Conservation (phyloP, 2,329 filamentous ascomycete genomes). For the Xylaria sp. region DNA sequence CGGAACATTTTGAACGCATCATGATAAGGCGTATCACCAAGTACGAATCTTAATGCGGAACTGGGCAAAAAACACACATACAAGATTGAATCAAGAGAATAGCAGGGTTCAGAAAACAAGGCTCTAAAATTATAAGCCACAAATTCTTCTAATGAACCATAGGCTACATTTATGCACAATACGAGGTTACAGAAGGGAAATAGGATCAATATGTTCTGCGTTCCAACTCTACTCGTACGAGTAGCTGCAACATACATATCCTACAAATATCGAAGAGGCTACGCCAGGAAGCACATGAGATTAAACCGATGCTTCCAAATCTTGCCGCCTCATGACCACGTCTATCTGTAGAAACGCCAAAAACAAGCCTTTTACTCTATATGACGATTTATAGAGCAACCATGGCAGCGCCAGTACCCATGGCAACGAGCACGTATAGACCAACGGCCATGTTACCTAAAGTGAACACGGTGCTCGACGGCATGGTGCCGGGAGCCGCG, state of each 20-base stretch:
- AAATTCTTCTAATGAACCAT: not conserved
- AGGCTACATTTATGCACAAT: constrained; percentile 16
- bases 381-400: constrained; percentile 59
- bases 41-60: not conserved
- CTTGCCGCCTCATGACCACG: constrained; percentile 22
- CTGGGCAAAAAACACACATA: not conserved
- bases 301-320: constrained; percentile 21
- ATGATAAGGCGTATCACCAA: too few species aligned
- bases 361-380: not conserved
- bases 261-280: constrained; percentile 38
- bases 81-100: not conserved
- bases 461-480: constrained; percentile 53
- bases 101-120: too few species aligned
- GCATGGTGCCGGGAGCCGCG: constrained; percentile 51
- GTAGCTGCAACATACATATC: constrained; percentile 39
- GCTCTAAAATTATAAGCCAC: not conserved
- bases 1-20: too few species aligned
- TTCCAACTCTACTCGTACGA: constrained; percentile 30
- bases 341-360: constrained; percentile 34
- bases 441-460: constrained; percentile 62
- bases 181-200: not conserved
- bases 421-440: constrained; percentile 63
- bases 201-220: constrained; percentile 17
- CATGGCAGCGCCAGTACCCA: constrained; percentile 64
- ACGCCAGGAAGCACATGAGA: constrained; percentile 28